Base-by-base conservation (phyloP, 2,329 filamentous ascomycete genomes). In the Fusarium sp. region DNA sequence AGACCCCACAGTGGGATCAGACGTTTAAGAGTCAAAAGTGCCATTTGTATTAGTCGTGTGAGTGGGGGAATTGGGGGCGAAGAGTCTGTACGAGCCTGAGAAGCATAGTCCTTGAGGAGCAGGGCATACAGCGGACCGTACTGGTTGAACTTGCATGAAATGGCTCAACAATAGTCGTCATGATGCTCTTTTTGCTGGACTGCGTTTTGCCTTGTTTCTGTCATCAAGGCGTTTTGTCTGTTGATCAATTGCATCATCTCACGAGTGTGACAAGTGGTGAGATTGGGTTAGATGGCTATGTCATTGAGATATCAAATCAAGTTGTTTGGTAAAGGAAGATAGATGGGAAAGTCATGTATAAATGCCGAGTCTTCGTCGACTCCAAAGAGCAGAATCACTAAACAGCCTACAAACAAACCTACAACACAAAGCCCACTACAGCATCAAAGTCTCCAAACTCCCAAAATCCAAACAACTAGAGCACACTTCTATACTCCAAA, bases 241-340 rank as follows among this genome's bases (percentile, higher is more conserved):
- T 1, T 24, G 20, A 24, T 48, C 46, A 11, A 24, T 48, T 48
- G 12, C 29, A 48, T 48, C 29, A 24, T 48, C 44, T 48, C 15
- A 33, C 6, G 15, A 24, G 5, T 5, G 12, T 2, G 6, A 0
- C 0, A 8, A 23, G 10, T 0, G 23, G 3, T 5, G 2, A 24
- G 2, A 20, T 1, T 2, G 3, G 23, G 18, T 2, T 5, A 8
- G 1, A 6, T 10, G 8, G 5, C 1, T 5, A 1, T 3, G 11
- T 2, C 5, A 6, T 23, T n/a, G n/a, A n/a, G n/a, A n/a, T n/a
- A n/a, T n/a, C n/a, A n/a, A n/a, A n/a, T n/a, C n/a, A n/a, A n/a
- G n/a, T n/a, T n/a, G n/a, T n/a, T n/a, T n/a, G n/a, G n/a, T n/a
- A n/a, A n/a, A n/a, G n/a, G n/a, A n/a, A n/a, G n/a, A n/a, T n/a